phyloP scores from a whole-genome alignment of 2,329 filamentous ascomycete genomes.

The Byssochlamys sp. region DNA sequence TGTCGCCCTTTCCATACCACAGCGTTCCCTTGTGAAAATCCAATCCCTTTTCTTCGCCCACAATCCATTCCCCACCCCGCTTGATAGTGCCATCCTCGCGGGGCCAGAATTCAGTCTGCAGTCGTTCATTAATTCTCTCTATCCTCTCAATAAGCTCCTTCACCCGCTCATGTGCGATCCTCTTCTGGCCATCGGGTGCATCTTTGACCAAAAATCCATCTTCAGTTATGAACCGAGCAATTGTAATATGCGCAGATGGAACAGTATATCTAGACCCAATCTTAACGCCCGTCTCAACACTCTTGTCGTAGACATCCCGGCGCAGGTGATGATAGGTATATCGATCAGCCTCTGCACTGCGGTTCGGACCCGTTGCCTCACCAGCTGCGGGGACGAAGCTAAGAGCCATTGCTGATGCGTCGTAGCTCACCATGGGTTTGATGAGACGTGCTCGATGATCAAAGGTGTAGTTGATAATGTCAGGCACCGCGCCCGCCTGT shows the following conservation, averaged over 20 bases:
- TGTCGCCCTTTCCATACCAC: conserved; percentile 81
- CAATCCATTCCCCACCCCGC: conserved; percentile 63
- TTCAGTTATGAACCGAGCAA: conserved; percentile 66
- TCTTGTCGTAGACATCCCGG: conserved; percentile 60
- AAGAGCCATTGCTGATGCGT: conserved; percentile 73
- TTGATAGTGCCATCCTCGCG: conserved; percentile 32
- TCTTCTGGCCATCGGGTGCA: conserved; percentile 29
- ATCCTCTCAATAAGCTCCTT: conserved; percentile 58
- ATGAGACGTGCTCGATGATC: conserved; percentile 63
- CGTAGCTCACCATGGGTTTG: conserved; percentile 73
- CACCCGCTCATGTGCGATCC: conserved; percentile 46
- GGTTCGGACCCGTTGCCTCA: conserved; percentile 38
- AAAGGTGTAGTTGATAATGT: conserved; percentile 58
- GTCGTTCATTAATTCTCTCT: conserved; percentile 66
- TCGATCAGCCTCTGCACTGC: conserved; percentile 43
- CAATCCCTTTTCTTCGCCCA: conserved; percentile 76
- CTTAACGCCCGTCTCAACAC: conserved; percentile 53
- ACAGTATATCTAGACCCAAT: conserved; percentile 76
- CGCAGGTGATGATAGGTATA: conserved; percentile 90
- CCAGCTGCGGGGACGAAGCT: conserved; percentile 74
- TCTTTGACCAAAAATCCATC: conserved; percentile 42
- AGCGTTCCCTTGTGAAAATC: conserved; percentile 64
- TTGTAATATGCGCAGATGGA: conserved; percentile 79
- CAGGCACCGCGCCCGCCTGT: conserved; percentile 39
- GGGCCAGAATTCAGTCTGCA: conserved; percentile 63